phyloP scores from a whole-genome alignment of 140 eudicot genomes.

The Erigeron philadelphicus region DNA sequence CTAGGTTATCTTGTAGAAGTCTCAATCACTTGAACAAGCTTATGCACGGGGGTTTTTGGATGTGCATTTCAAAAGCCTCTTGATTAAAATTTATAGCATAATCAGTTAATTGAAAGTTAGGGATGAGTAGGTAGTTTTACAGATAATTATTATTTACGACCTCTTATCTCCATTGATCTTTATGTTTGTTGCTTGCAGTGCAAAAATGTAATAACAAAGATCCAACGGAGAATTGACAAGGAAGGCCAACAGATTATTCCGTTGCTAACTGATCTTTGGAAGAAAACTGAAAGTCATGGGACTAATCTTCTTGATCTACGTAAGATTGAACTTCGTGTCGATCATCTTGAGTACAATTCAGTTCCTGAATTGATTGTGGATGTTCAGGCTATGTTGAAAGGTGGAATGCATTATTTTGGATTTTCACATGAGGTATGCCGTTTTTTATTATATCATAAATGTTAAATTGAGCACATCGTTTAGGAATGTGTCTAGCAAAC shows the following conservation, averaged over 20 bases:
- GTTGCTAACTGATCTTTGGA: constrained; percentile 82
- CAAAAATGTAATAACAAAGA: constrained; percentile 70
- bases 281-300: constrained; percentile 48
- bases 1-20: too few species aligned
- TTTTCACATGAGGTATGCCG: constrained; percentile 69
- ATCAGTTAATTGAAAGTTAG: too few species aligned
- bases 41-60: too few species aligned
- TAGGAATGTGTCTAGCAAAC: not conserved
- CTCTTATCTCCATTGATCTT: not conserved
- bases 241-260: constrained; percentile 89
- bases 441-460: not conserved
- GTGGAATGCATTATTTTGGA: constrained; percentile 60
- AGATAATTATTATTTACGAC: not conserved
- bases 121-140: not conserved
- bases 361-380: constrained; percentile 71
- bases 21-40: too few species aligned
- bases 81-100: too few species aligned
- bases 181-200: constrained; percentile 47
- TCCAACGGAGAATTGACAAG: constrained; percentile 69
- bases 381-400: constrained; percentile 77
- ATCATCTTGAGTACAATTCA: constrained; percentile 54
- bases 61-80: too few species aligned
- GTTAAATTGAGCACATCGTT: not conserved
- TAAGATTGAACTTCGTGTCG: constrained; percentile 67
- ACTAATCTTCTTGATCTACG: constrained; percentile 55